Evolutionary conservation across 306 rosid species (phyloP).

Genomic region (Trifolium dubium): DNA sequence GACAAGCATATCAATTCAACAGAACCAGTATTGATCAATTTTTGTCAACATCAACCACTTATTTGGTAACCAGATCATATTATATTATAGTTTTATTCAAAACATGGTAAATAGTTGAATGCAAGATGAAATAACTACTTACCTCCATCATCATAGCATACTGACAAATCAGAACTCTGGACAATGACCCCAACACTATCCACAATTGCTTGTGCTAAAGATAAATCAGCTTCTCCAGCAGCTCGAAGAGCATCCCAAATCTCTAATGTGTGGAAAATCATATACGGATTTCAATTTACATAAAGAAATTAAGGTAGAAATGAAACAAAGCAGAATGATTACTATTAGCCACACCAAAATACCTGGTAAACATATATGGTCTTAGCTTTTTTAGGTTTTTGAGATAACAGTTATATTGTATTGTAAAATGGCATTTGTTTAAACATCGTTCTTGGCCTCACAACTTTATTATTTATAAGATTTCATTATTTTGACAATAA

Average conservation of each 20-base stretch:
- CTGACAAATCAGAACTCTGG: slow-evolving; percentile 89
- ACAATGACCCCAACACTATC: slow-evolving; percentile 97
- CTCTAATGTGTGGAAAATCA: slow-evolving; percentile 59
- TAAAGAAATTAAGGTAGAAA: slow-evolving; percentile 17
- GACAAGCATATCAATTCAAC: neutral
- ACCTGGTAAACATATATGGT: too few relatives aligned
- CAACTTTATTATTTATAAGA: too few relatives aligned
- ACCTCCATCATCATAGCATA: slow-evolving; percentile 99
- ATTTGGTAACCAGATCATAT: neutral
- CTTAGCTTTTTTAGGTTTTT: too few relatives aligned
- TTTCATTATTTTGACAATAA: too few relatives aligned
- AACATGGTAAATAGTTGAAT: slow-evolving; percentile 18
- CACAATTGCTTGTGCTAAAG: slow-evolving; percentile 89
- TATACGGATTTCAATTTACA: slow-evolving; percentile 39
- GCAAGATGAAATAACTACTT: slow-evolving; percentile 47
- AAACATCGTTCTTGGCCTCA: too few relatives aligned
- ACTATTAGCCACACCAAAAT: too few relatives aligned
- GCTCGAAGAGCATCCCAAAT: slow-evolving; percentile 99
- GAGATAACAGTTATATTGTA: too few relatives aligned
- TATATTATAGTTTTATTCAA: slow-evolving; percentile 2
- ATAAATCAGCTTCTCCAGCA: slow-evolving; percentile 91
- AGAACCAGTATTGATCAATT: neutral
- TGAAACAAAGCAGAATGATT: too few relatives aligned
- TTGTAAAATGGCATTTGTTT: too few relatives aligned
- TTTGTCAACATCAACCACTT: too few relatives aligned